A percentile compares a stretch with the other conserved stretches of the same genome.
Conservation (phyloP, 1,284 basidiomycete species). For the Ceratobasidium papillatum region DNA sequence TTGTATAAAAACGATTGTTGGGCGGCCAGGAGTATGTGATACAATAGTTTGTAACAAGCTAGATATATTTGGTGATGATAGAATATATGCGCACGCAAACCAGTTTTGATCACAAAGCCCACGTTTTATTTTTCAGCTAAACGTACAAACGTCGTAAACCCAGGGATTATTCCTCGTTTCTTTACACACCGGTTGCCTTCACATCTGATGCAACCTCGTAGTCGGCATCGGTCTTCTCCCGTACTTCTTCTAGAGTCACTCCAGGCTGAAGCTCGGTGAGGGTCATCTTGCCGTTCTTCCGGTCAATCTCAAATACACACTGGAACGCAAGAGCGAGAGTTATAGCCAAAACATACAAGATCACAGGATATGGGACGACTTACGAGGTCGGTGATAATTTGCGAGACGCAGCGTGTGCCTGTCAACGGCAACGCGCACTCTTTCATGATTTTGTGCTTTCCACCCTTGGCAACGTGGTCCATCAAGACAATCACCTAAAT, state of each 20-base stretch:
- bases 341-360: not conserved
- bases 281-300: conserved; percentile 73
- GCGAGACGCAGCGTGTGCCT: conserved; percentile 83
- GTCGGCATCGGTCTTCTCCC: conserved; percentile 43
- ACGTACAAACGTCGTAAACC: not conserved
- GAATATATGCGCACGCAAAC: too few relatives aligned
- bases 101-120: too few relatives aligned
- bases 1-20: too few relatives aligned
- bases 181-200: conserved; percentile 34
- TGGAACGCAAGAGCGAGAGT: conserved; percentile 37
- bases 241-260: conserved; percentile 83
- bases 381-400: conserved; percentile 92
- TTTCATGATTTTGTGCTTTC: conserved; percentile 85
- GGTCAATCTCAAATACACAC: conserved; percentile 86
- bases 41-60: too few relatives aligned
- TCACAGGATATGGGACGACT: conserved; percentile 25
- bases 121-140: not conserved
- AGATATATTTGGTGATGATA: too few relatives aligned
- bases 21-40: too few relatives aligned
- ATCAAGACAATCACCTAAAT: conserved; percentile 74
- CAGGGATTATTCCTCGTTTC: not conserved
- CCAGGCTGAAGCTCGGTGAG: conserved; percentile 87
- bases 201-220: conserved; percentile 43
- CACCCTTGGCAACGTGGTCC: conserved; percentile 91
- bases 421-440: conserved; percentile 88